Evolutionary conservation across 1,284 basidiomycete genomes (phyloP).

Genomic region (Singerocomus inundabilis): DNA sequence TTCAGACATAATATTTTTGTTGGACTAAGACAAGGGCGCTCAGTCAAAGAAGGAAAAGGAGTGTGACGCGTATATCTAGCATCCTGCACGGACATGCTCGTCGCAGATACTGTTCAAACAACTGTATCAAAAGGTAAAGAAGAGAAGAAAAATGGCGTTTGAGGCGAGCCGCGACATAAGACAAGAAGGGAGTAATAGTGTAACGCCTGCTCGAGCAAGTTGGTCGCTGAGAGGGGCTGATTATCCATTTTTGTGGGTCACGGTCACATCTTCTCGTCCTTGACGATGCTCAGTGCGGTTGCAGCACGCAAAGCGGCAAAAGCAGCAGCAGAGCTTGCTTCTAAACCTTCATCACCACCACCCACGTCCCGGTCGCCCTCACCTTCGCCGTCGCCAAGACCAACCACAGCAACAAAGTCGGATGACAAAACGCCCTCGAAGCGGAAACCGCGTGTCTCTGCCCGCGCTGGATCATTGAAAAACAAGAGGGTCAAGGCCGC

Average conservation of each 20-base stretch:
- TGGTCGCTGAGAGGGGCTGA: conserved; percentile 2
- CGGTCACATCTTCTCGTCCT: background rate
- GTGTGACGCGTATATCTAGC: too few relatives aligned
- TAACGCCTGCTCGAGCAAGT: too few relatives aligned
- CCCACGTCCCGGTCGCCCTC: conserved; percentile 9
- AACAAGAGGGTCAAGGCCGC: conserved; percentile 25
- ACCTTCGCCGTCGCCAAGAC: conserved; percentile 1
- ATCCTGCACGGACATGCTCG: too few relatives aligned
- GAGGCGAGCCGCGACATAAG: too few relatives aligned
- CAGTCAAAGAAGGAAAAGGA: too few relatives aligned
- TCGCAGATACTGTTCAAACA: too few relatives aligned
- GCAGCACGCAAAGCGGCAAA: conserved; percentile 28
- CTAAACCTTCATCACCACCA: conserved; percentile 16
- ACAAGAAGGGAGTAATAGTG: too few relatives aligned
- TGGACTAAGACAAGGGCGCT: too few relatives aligned
- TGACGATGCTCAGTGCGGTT: conserved; percentile 28
- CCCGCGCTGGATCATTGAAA: conserved; percentile 6
- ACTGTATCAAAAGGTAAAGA: too few relatives aligned
- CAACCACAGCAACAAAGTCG: background rate
- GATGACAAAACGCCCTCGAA: conserved; percentile 17
- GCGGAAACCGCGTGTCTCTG: conserved; percentile 16
- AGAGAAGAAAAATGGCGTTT: too few relatives aligned
- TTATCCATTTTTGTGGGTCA: conserved; percentile 7
- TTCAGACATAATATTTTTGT: too few relatives aligned
- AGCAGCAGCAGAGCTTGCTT: conserved; percentile 9